Conservation (phyloP, 2,329 filamentous ascomycete species). For the Colletotrichum kahawae region DNA sequence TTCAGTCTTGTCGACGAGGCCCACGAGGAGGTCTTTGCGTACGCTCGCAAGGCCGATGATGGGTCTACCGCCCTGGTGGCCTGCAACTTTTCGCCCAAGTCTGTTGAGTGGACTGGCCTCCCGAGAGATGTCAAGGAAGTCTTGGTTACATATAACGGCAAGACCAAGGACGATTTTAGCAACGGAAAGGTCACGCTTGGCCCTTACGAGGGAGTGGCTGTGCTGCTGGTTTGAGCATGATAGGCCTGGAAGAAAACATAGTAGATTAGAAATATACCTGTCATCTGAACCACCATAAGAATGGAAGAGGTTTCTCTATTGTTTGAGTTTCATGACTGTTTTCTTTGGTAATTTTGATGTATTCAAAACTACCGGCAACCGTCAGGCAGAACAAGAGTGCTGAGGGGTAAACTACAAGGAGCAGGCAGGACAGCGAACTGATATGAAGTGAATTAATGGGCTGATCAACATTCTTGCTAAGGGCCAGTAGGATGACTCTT, state of each 20-base stretch:
- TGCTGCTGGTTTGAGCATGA: conserved; percentile 29
- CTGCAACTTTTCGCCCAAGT: conserved; percentile 42
- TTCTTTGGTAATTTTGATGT: too few relatives aligned
- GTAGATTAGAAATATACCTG: background rate
- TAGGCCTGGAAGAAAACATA: background rate
- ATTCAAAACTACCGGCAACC: too few relatives aligned
- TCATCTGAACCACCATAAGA: background rate
- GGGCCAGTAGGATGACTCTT: background rate
- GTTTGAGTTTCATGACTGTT: background rate
- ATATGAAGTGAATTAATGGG: background rate
- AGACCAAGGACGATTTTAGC: conserved; percentile 30
- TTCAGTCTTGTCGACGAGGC: conserved; percentile 43
- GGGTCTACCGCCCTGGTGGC: conserved; percentile 39
- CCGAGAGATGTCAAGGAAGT: conserved; percentile 34
- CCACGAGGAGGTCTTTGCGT: conserved; percentile 42
- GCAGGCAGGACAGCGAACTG: background rate
- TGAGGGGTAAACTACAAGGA: background rate
- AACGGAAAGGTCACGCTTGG: conserved; percentile 33
- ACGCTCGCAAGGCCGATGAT: conserved; percentile 35
- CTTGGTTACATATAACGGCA: conserved; percentile 36
- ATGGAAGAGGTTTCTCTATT: background rate
- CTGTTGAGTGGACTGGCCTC: conserved; percentile 34
- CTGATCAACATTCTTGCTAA: background rate
- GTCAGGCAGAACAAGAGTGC: background rate
- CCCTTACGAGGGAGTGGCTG: conserved; percentile 40